Percentiles rank a stretch among this genome's conserved stretches.
These are phyloP conservation scores for Klebsormidium nitens DNA, from an alignment of 139 green algal species.

Conservation along the genomic window DNA sequence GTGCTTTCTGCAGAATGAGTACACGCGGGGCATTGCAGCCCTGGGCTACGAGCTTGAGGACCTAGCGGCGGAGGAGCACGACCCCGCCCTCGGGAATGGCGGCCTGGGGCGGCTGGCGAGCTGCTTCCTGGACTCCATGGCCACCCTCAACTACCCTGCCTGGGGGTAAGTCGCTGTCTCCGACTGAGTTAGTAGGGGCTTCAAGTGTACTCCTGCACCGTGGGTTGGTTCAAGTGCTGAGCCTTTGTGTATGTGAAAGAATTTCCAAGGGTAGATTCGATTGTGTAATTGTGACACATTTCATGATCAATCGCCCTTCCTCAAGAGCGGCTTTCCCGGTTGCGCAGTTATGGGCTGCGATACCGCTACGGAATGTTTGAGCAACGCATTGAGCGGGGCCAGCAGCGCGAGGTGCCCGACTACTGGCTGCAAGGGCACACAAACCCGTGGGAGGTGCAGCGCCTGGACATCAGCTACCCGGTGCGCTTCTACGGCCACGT, in stretches of 20 bases:
- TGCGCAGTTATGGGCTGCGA: constrained; percentile 87
- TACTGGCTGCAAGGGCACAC: constrained; percentile 91
- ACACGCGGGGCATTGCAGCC: constrained; percentile 24
- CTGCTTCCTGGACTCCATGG: constrained; percentile 98
- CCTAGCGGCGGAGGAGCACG: constrained; percentile 53
- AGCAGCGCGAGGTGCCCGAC: constrained; percentile 94
- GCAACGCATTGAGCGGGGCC: constrained; percentile 80
- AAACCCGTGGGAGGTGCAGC: constrained; percentile 96
- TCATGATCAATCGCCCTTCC: no score
- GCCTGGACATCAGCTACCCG: constrained; percentile 71
- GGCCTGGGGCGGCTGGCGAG: constrained; percentile 93
- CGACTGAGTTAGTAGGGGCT: neutral
- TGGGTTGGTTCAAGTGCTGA: no score
- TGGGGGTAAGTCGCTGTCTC: constrained; percentile 58
- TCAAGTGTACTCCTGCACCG: no score
- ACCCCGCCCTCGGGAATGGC: constrained; percentile 95
- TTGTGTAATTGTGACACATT: no score
- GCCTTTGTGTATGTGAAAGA: no score
- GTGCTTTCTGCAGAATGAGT: constrained; percentile 24
- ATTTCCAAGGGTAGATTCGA: no score
- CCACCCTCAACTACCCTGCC: constrained; percentile 88
- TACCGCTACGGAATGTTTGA: constrained; percentile 99
- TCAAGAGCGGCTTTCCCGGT: no score
- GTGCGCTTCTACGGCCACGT: constrained; percentile 92
- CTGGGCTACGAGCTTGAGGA: constrained; percentile 48